Base-by-base conservation (phyloP, 129 eudicot genomes). In the Artemisia tridentata region DNA sequence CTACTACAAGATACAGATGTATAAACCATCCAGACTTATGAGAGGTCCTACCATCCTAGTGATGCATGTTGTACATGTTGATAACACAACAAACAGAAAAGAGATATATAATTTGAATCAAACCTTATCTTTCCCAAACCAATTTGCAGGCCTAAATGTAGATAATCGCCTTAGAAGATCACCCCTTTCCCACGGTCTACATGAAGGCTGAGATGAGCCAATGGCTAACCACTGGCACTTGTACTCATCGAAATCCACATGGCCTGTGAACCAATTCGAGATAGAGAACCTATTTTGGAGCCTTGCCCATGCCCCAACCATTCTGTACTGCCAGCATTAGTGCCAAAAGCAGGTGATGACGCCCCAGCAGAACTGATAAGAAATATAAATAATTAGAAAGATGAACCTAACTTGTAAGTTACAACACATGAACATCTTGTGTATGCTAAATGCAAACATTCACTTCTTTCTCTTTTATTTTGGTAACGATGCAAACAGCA, bases 141-240 rank as follows among this genome's bases (percentile, higher is more conserved):
- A 92, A 72, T 85, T 82, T 61, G 79, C 81, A 29, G 96, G 92
- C 68, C 67, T 82, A 75, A 92, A 92, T 45, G 96, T 92, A 47
- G 98, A 86, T 49, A 92, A 81, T 52, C 91, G 88, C 76, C 91
- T 85, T 47, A 92, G 80, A 51, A 92, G 82, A 79, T 92, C 98
- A 77, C 95, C 89, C 74, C 98, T 82, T 78, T 92, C 98, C 98
- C 98, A 89, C 5, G 98, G 98, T 80, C 98, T 92, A 67, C 96
- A 92, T 14, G 95, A 89, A 79, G 92, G 84, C 64, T 87, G 95
- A 46, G 92, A 89, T 55, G 95, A 81, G 57, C 98, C 96, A 61
- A 83, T 80, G 63, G 88, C 90, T 71, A 88, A 57, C 90, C 92
- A 79, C 86, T 85, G 1, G 76, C 92, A 79, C 84, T 89, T 47